Conservation (phyloP, 1,284 basidiomycete genomes). For the Dichomitus squalens region DNA sequence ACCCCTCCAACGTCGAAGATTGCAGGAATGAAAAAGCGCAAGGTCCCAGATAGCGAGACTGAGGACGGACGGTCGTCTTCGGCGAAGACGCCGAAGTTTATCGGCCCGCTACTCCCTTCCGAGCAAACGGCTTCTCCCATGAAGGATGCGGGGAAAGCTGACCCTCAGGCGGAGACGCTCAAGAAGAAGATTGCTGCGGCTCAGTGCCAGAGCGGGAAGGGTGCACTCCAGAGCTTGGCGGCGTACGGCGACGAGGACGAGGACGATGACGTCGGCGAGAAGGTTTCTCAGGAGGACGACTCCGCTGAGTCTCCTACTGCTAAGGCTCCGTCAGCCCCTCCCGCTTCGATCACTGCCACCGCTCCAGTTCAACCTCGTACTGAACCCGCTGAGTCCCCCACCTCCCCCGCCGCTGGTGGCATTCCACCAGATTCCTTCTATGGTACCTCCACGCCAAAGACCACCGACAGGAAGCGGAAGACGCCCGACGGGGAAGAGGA, state of each 20-base stretch:
- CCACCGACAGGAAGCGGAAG: slow-evolving; percentile 45
- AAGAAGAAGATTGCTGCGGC: slow-evolving; percentile 65
- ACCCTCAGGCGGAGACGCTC: slow-evolving; percentile 63
- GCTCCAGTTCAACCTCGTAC: neutral
- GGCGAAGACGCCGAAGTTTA: slow-evolving; percentile 51
- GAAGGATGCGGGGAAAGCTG: slow-evolving; percentile 32
- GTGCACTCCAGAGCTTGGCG: slow-evolving; percentile 50
- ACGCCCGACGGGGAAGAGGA: slow-evolving; percentile 35
- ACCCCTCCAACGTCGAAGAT: slow-evolving; percentile 44
- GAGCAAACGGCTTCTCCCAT: slow-evolving; percentile 24
- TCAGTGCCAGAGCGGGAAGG: slow-evolving; percentile 33
- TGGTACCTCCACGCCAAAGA: slow-evolving; percentile 31
- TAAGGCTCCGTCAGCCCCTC: slow-evolving; percentile 23
- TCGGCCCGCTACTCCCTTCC: slow-evolving; percentile 66
- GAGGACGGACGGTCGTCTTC: slow-evolving; percentile 49
- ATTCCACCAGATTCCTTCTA: slow-evolving; percentile 53
- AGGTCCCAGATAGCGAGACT: slow-evolving; percentile 42
- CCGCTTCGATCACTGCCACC: slow-evolving; percentile 15
- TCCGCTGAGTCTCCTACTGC: slow-evolving; percentile 31
- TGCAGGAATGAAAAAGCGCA: slow-evolving; percentile 67
- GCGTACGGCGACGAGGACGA: slow-evolving; percentile 58
- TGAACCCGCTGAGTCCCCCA: neutral
- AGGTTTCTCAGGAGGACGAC: slow-evolving; percentile 20
- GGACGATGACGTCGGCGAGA: slow-evolving; percentile 46
- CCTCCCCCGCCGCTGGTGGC: slow-evolving; percentile 15